phyloP scores from a whole-genome alignment of 257 asterid species.

The Pogostemon cablin region DNA sequence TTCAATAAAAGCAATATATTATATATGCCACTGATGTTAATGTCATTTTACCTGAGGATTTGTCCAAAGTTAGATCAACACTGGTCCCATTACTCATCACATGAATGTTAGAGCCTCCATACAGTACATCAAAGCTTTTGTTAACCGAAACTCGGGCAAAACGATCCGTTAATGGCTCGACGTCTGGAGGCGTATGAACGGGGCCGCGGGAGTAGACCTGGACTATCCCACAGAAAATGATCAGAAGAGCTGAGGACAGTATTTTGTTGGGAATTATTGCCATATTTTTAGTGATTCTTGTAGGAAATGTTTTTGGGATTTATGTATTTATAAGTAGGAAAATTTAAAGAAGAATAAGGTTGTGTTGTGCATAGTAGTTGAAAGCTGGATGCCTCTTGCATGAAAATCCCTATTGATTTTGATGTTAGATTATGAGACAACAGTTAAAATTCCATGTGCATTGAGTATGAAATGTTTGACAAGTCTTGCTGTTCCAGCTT shows the following conservation, averaged over 20 bases:
- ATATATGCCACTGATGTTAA: neutral
- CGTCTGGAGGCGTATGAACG: slow-evolving; percentile 63
- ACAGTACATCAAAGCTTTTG: slow-evolving; percentile 49
- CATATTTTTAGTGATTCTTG: slow-evolving; percentile 38
- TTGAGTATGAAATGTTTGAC: slow-evolving; percentile 50
- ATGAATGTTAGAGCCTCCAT: slow-evolving; percentile 57
- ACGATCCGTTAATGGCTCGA: slow-evolving; percentile 50
- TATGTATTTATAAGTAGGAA: slow-evolving; percentile 36
- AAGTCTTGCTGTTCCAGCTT: slow-evolving; percentile 33
- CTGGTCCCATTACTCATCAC: slow-evolving; percentile 55
- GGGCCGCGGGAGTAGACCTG: slow-evolving; percentile 57
- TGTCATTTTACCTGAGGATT: slow-evolving; percentile 54
- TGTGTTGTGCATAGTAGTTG: slow-evolving; percentile 50
- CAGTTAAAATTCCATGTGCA: slow-evolving; percentile 52
- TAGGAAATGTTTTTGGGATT: slow-evolving; percentile 15
- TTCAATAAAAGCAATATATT: neutral
- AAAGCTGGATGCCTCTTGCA: slow-evolving; percentile 57
- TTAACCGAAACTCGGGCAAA: slow-evolving; percentile 44
- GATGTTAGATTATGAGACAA: slow-evolving; percentile 40
- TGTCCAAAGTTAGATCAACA: slow-evolving; percentile 61
- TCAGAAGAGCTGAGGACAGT: slow-evolving; percentile 29
- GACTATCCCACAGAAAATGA: slow-evolving; percentile 27
- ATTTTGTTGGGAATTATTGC: slow-evolving; percentile 28
- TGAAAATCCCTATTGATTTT: slow-evolving; percentile 37
- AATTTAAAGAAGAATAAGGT: slow-evolving; percentile 1